phyloP scores from a whole-genome alignment of 306 rosid species.

The Quercus berberidifolia region DNA sequence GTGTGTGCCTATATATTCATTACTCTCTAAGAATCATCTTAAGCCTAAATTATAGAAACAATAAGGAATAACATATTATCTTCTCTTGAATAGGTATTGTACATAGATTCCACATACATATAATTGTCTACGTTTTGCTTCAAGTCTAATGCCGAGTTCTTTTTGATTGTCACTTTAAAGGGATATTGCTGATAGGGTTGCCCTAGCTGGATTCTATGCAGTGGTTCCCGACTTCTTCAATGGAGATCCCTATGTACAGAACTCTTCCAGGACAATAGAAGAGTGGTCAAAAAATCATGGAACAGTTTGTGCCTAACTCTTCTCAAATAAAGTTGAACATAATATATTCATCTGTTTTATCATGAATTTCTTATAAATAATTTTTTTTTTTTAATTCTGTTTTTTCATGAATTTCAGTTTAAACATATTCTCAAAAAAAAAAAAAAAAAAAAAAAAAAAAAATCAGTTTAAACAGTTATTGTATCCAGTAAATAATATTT shows the following conservation, averaged over 20 bases:
- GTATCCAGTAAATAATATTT: not conserved
- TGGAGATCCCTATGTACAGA: not conserved
- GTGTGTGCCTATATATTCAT: not conserved
- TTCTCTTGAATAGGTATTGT: too few species aligned
- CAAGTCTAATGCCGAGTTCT: not conserved
- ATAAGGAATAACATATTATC: not conserved
- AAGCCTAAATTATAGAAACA: not conserved
- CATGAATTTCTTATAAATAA: not conserved
- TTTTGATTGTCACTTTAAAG: not conserved
- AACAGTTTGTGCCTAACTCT: not conserved
- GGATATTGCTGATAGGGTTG: constrained; percentile 1
- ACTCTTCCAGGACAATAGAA: not conserved
- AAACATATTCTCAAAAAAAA: too few species aligned
- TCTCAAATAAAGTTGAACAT: not conserved
- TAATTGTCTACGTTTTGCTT: not conserved
- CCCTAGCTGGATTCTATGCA: not conserved
- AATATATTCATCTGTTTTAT: not conserved
- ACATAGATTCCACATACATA: not conserved
- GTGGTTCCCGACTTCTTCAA: constrained; percentile 9
- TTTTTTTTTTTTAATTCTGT: too few species aligned
- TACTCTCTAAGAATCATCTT: not conserved
- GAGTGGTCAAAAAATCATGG: constrained; percentile 1
- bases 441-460: too few species aligned
- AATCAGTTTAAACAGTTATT: not conserved
- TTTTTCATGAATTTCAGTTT: too few species aligned